Percentiles rank a stretch among this genome's conserved stretches.
Evolutionary conservation across 768 basidiomycete species (phyloP).

Genomic region (Udeniomyces megalosporus): DNA sequence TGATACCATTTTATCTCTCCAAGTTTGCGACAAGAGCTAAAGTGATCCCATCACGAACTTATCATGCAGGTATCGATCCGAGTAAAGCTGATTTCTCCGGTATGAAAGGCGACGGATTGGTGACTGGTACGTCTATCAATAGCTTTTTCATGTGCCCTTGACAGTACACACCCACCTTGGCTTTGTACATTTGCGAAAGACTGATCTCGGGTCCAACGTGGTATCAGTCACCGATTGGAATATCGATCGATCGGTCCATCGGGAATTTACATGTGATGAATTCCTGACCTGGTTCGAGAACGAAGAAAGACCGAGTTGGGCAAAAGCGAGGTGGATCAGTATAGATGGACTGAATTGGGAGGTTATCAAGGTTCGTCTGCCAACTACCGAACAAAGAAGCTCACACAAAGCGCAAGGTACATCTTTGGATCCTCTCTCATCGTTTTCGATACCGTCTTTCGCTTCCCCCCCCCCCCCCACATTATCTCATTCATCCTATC

Average conservation of each 20-base stretch:
- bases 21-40: too few species aligned
- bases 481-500: too few species aligned
- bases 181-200: too few species aligned
- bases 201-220: too few species aligned
- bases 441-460: too few species aligned
- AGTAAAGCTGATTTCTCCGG: not conserved
- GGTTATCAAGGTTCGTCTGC: constrained; percentile 1
- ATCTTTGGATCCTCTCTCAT: not conserved
- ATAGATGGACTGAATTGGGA: constrained; percentile 11
- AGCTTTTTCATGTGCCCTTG: too few species aligned
- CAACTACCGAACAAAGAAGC: not conserved
- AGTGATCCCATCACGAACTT: too few species aligned
- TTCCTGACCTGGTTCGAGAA: constrained; percentile 9
- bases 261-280: not conserved
- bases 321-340: constrained; percentile 9
- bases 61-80: constrained; percentile 6
- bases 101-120: not conserved
- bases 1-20: too few species aligned
- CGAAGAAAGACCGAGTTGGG: not conserved
- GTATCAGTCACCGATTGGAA: constrained; percentile 9
- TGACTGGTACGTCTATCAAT: not conserved
- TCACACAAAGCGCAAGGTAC: not conserved
- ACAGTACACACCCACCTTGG: too few species aligned
- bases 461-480: too few species aligned
- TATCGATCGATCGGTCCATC: not conserved